These are phyloP conservation scores for Haplosporangium sp. DNA, from an alignment of 371 early-diverging fungal genomes.

Conservation along the genomic window DNA sequence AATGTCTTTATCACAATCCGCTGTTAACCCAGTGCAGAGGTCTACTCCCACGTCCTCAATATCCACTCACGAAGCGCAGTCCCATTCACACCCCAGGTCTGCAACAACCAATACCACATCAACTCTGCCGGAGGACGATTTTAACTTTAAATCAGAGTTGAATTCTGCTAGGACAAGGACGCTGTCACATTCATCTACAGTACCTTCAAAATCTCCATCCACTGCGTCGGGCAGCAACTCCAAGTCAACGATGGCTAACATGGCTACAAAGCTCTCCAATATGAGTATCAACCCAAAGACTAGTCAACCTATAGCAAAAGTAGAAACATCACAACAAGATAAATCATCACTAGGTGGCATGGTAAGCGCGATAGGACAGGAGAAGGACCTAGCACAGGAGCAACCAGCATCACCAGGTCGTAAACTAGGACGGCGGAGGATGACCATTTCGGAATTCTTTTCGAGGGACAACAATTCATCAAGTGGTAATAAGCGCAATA, in stretches of 20 bases:
- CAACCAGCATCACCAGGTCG: conserved; percentile 8
- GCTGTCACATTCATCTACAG: neutral
- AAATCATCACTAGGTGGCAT: neutral
- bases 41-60: conserved; percentile 24
- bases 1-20: conserved; percentile 16
- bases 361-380: neutral
- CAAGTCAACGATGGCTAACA: neutral
- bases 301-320: neutral
- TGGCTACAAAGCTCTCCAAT: conserved; percentile 7
- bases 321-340: neutral
- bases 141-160: neutral
- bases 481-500: neutral
- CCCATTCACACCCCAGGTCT: conserved; percentile 17
- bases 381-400: neutral
- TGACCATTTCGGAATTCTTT: conserved; percentile 42
- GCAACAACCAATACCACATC: neutral
- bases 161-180: neutral
- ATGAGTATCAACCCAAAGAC: conserved; percentile 5
- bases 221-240: neutral
- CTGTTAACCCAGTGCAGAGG: conserved; percentile 7
- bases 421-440: conserved; percentile 27
- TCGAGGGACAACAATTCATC: conserved; percentile 18
- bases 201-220: neutral
- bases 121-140: neutral
- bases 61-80: conserved; percentile 20